These are phyloP conservation scores for Magnaporthiopsis rhizophila DNA, from an alignment of 2,329 filamentous ascomycete genomes.

Conservation along the genomic window DNA sequence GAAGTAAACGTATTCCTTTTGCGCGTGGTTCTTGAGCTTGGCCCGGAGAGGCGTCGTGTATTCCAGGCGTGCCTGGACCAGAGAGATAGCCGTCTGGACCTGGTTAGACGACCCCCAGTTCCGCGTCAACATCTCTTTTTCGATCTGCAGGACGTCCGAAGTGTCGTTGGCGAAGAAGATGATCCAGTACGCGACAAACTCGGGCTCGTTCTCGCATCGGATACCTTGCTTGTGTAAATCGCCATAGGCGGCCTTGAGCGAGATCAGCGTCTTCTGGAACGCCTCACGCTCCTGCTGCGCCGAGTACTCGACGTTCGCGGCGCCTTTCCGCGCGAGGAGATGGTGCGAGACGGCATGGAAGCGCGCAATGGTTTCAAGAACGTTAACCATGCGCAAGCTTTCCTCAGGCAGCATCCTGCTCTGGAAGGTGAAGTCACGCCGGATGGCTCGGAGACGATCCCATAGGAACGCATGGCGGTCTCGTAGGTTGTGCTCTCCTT, in stretches of 20 bases:
- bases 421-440: slow-evolving; percentile 62
- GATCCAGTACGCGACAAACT: slow-evolving; percentile 59
- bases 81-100: slow-evolving; percentile 52
- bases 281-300: slow-evolving; percentile 63
- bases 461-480: slow-evolving; percentile 56
- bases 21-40: background rate
- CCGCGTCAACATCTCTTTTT: slow-evolving; percentile 5
- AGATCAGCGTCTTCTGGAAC: slow-evolving; percentile 56
- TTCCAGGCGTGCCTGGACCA: slow-evolving; percentile 46
- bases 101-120: slow-evolving; percentile 45
- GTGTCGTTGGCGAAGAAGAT: slow-evolving; percentile 54
- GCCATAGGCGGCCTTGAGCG: slow-evolving; percentile 58
- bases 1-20: slow-evolving; percentile 3
- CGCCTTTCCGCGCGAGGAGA: slow-evolving; percentile 48
- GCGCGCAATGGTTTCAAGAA: slow-evolving; percentile 56
- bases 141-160: slow-evolving; percentile 1
- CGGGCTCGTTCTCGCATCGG: slow-evolving; percentile 52
- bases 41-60: slow-evolving; percentile 1
- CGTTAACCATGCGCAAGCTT: slow-evolving; percentile 51
- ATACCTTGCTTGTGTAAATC: slow-evolving; percentile 53
- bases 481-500: slow-evolving; percentile 29
- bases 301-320: slow-evolving; percentile 52
- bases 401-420: slow-evolving; percentile 51
- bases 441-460: slow-evolving; percentile 60
- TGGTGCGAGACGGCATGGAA: slow-evolving; percentile 61